Percentiles rank a stretch among this genome's conserved stretches.
phyloP scores from a whole-genome alignment of 176 grass and related monocot genomes.

The Melocanna baccifera region DNA sequence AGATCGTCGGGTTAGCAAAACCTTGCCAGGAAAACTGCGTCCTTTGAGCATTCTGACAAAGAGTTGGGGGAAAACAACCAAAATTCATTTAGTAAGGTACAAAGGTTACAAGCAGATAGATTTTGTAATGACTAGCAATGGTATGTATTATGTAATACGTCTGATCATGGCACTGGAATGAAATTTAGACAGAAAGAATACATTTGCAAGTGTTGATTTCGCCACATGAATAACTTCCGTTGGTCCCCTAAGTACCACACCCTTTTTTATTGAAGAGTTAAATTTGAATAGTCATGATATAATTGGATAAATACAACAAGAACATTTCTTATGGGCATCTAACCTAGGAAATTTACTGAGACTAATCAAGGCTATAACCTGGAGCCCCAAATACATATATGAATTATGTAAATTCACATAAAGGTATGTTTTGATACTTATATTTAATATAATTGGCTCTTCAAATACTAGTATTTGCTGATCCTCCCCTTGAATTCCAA shows the following conservation, averaged over 20 bases:
- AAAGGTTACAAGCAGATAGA: not conserved
- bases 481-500: not conserved
- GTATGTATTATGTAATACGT: not conserved
- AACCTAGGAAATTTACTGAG: not conserved
- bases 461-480: not conserved
- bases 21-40: constrained; percentile 85
- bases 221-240: not conserved
- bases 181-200: not conserved
- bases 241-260: not conserved
- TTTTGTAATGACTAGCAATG: not conserved
- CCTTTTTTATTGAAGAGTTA: not conserved
- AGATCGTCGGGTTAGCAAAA: constrained; percentile 67
- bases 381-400: not conserved
- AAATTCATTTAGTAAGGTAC: not conserved
- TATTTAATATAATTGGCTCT: not conserved
- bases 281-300: not conserved
- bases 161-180: not conserved
- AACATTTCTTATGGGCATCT: not conserved
- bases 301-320: not conserved
- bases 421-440: not conserved
- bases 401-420: not conserved
- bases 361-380: not conserved
- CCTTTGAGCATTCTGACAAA: constrained; percentile 83
- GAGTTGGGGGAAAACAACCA: not conserved
- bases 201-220: not conserved